Conservation (phyloP, 257 asterid species). For the Ajuga chamaepitys region DNA sequence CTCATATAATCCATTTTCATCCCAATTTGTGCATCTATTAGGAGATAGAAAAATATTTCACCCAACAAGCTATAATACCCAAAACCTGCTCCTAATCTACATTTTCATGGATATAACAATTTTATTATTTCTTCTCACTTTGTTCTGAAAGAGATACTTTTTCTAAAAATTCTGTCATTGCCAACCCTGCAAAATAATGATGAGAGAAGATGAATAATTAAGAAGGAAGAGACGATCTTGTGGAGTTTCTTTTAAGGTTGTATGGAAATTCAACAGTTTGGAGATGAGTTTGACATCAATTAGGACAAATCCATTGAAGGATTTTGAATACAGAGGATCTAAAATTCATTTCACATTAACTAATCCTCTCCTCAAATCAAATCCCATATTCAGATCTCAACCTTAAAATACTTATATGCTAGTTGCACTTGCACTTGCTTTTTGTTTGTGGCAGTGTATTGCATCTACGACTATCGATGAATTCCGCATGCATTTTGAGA, state of each 20-base stretch:
- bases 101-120: background rate
- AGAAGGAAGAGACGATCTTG: background rate
- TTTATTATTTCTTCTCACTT: background rate
- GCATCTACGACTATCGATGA: slow-evolving; percentile 97
- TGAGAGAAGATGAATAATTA: background rate
- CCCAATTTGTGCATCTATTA: slow-evolving; percentile 9
- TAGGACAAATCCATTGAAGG: background rate
- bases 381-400: background rate
- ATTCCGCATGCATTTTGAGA: slow-evolving; percentile 76
- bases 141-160: background rate
- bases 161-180: background rate
- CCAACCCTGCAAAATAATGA: background rate
- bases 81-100: background rate
- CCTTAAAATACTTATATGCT: background rate
- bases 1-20: background rate
- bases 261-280: background rate
- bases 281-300: background rate
- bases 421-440: slow-evolving; percentile 15
- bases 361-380: background rate
- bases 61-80: background rate
- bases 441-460: slow-evolving; percentile 58
- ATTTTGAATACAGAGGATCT: background rate
- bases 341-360: background rate
- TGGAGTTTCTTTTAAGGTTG: slow-evolving; percentile 1
- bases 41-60: slow-evolving; percentile 1